Conservation (phyloP, 805 yeast genomes). For the Cyberlindnera bimundalis region DNA sequence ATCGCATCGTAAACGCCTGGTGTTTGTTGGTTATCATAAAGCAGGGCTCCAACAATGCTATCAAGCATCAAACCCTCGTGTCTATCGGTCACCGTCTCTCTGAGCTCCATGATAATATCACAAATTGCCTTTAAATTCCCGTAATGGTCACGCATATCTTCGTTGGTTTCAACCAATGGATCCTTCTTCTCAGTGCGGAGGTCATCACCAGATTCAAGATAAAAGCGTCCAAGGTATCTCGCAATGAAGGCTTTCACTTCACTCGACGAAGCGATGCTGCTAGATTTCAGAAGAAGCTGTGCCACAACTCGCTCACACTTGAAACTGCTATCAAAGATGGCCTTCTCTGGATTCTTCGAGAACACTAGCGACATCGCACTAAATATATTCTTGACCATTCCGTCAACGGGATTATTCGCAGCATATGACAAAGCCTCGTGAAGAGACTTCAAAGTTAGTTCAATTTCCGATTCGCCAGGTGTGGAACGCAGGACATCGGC, state of each 20-base stretch:
- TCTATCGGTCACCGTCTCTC: slow-evolving; percentile 15
- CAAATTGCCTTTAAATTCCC: slow-evolving; percentile 30
- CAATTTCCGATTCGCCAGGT: neutral
- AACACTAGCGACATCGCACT: slow-evolving; percentile 17
- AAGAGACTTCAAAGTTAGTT: slow-evolving; percentile 8
- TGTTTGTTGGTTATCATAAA: slow-evolving; percentile 27
- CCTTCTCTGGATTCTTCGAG: slow-evolving; percentile 5
- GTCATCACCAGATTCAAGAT: slow-evolving; percentile 20
- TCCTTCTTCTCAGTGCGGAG: slow-evolving; percentile 7
- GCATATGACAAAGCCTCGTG: slow-evolving; percentile 11
- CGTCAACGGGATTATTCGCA: slow-evolving; percentile 5
- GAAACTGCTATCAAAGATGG: slow-evolving; percentile 8
- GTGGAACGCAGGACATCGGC: neutral
- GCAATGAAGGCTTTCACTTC: slow-evolving; percentile 16
- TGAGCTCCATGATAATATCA: slow-evolving; percentile 23
- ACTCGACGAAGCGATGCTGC: neutral
- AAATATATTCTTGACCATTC: slow-evolving; percentile 6
- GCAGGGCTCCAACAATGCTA: slow-evolving; percentile 37
- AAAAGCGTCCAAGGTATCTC: slow-evolving; percentile 23
- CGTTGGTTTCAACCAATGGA: slow-evolving; percentile 7
- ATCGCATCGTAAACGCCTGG: slow-evolving; percentile 10
- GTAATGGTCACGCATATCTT: slow-evolving; percentile 22
- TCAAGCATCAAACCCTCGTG: slow-evolving; percentile 33
- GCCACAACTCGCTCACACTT: slow-evolving; percentile 16
- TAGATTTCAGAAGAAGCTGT: slow-evolving; percentile 9